Conservation (phyloP, 2,329 filamentous ascomycete species). For the Alternaria triticimaculans region DNA sequence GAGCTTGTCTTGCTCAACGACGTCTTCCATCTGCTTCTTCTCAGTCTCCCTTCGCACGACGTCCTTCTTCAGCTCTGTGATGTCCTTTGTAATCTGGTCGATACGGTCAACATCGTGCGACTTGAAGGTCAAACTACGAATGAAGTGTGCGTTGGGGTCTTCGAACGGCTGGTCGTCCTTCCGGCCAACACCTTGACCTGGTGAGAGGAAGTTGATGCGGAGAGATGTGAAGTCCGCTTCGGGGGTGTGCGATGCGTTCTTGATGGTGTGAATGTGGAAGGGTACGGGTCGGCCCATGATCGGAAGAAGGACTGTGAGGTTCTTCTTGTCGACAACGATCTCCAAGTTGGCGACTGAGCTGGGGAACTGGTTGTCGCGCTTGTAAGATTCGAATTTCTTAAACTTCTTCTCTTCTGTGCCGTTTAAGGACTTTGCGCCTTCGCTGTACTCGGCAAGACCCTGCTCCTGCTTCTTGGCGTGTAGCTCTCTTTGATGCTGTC, state of each 20-base stretch:
- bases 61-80: slow-evolving; percentile 95
- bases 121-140: slow-evolving; percentile 92
- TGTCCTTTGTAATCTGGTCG: slow-evolving; percentile 88
- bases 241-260: slow-evolving; percentile 97
- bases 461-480: slow-evolving; percentile 88
- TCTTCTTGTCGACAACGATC: slow-evolving; percentile 90
- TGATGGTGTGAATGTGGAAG: slow-evolving; percentile 98
- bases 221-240: slow-evolving; percentile 94
- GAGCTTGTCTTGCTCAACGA: slow-evolving; percentile 98
- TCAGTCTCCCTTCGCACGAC: slow-evolving; percentile 92
- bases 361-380: slow-evolving; percentile 94
- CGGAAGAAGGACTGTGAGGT: slow-evolving; percentile 86
- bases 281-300: slow-evolving; percentile 98
- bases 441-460: slow-evolving; percentile 83
- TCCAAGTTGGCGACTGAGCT: slow-evolving; percentile 81
- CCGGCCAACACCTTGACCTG: slow-evolving; percentile 93
- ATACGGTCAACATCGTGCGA: slow-evolving; percentile 89
- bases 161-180: slow-evolving; percentile 99
- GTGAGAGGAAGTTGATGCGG: slow-evolving; percentile 95
- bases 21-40: slow-evolving; percentile 99
- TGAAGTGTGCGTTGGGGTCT: slow-evolving; percentile 93
- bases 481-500: slow-evolving; percentile 90
- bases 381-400: slow-evolving; percentile 99
- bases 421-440: slow-evolving; percentile 83
- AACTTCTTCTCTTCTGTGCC: slow-evolving; percentile 97